Conservation (phyloP, 148 eudicot species). For the Amaranthus palmeri region DNA sequence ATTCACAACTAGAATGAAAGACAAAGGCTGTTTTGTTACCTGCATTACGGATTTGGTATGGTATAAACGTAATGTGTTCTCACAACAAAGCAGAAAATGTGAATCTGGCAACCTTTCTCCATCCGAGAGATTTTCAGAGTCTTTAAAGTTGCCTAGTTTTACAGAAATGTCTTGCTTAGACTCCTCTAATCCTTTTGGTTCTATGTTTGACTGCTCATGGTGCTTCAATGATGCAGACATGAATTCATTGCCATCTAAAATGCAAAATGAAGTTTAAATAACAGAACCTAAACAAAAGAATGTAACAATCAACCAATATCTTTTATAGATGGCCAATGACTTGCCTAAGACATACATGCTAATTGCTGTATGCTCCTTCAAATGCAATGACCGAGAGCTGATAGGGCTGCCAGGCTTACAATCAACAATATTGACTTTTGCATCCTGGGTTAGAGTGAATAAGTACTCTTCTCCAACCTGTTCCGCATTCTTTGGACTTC, state of each 20-base stretch:
- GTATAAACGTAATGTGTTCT: slow-evolving; percentile 45
- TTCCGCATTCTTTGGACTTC: slow-evolving; percentile 31
- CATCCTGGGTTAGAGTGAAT: slow-evolving; percentile 55
- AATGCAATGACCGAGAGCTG: slow-evolving; percentile 41
- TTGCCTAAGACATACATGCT: slow-evolving; percentile 73
- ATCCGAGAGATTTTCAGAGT: slow-evolving; percentile 22
- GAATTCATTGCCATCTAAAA: slow-evolving; percentile 32
- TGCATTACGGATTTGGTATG: slow-evolving; percentile 44
- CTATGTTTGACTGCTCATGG: slow-evolving; percentile 26
- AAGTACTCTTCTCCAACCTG: slow-evolving; percentile 39
- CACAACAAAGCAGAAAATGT: slow-evolving; percentile 52
- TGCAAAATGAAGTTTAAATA: slow-evolving; percentile 16
- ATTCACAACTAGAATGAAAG: background rate
- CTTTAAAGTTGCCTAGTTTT: slow-evolving; percentile 24
- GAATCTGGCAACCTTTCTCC: slow-evolving; percentile 36
- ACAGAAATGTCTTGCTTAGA: slow-evolving; percentile 23
- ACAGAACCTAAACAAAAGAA: slow-evolving; percentile 8
- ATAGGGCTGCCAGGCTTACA: slow-evolving; percentile 42
- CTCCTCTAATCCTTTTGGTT: slow-evolving; percentile 21
- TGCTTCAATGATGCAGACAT: slow-evolving; percentile 24
- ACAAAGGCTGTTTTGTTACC: slow-evolving; percentile 31
- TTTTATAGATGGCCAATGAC: slow-evolving; percentile 25
- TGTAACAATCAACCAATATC: background rate
- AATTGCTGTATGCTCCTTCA: slow-evolving; percentile 50
- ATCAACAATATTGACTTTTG: slow-evolving; percentile 45